These are phyloP conservation scores for Heracleum sosnowskyi DNA, from an alignment of 129 eudicot species.

Conservation along the genomic window DNA sequence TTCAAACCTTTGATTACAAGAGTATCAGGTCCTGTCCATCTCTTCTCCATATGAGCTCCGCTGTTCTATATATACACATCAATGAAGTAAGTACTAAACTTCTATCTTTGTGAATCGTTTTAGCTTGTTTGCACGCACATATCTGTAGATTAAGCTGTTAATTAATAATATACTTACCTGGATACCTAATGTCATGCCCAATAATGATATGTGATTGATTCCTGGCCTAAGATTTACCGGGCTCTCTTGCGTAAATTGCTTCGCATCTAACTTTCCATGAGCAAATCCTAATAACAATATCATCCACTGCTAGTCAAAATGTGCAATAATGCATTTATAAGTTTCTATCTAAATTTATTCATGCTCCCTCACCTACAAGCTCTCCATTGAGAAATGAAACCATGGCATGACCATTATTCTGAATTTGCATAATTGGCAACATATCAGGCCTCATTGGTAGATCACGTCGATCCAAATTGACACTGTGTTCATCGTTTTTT, in stretches of 20 bases:
- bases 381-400: constrained; percentile 65
- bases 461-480: constrained; percentile 53
- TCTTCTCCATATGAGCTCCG: constrained; percentile 86
- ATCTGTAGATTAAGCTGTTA: not conserved
- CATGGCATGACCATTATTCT: constrained; percentile 77
- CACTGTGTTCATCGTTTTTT: constrained; percentile 24
- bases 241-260: constrained; percentile 43
- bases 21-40: constrained; percentile 66
- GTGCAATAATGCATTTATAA: not conserved
- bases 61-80: constrained; percentile 47
- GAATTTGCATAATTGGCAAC: constrained; percentile 55
- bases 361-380: constrained; percentile 43
- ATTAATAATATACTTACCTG: constrained; percentile 44
- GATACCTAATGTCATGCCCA: constrained; percentile 76
- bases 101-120: not conserved
- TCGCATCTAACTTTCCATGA: constrained; percentile 65
- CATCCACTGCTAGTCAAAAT: not conserved
- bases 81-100: not conserved
- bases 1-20: constrained; percentile 56
- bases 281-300: constrained; percentile 41
- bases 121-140: not conserved
- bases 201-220: constrained; percentile 38
- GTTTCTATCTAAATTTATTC: not conserved
- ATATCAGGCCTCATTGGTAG: constrained; percentile 63
- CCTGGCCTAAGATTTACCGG: constrained; percentile 56